Evolutionary conservation across 805 yeast genomes (phyloP).

Genomic region (Saccharomycopsis babjevae): DNA sequence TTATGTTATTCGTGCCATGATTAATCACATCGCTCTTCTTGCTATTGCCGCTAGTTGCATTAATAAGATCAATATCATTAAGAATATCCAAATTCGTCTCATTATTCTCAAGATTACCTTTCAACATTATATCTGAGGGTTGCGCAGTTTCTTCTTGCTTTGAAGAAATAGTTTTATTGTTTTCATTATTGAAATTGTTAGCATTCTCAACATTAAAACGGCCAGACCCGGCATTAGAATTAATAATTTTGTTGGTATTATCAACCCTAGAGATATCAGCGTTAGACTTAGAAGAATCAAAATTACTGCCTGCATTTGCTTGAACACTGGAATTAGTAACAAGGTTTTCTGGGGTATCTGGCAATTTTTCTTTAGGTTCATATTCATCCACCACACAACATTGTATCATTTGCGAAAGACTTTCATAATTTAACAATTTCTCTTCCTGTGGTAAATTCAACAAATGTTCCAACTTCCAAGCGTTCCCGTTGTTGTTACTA

Average conservation of each 20-base stretch:
- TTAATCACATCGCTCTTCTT: background rate
- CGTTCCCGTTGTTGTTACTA: slow-evolving; percentile 23
- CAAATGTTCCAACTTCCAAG: slow-evolving; percentile 50
- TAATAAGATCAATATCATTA: background rate
- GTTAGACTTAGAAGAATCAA: no score
- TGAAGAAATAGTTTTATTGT: background rate
- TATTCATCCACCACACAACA: slow-evolving; percentile 44
- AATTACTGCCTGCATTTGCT: background rate
- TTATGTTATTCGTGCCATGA: background rate
- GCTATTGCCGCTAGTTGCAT: background rate
- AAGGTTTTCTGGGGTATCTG: background rate
- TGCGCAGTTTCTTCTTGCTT: background rate
- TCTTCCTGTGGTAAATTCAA: slow-evolving; percentile 38
- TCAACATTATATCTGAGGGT: background rate
- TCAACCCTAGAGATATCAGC: background rate
- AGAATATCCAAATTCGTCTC: background rate
- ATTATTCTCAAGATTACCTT: background rate
- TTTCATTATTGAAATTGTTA: background rate
- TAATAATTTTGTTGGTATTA: background rate
- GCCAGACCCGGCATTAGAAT: background rate
- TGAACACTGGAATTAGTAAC: background rate
- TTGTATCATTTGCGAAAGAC: slow-evolving; percentile 51
- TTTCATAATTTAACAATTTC: slow-evolving; percentile 36
- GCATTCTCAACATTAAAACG: no score
- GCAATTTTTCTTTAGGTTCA: slow-evolving; percentile 22